Conservation (phyloP, 2,329 filamentous ascomycete genomes). For the Xylariaceae sp. region DNA sequence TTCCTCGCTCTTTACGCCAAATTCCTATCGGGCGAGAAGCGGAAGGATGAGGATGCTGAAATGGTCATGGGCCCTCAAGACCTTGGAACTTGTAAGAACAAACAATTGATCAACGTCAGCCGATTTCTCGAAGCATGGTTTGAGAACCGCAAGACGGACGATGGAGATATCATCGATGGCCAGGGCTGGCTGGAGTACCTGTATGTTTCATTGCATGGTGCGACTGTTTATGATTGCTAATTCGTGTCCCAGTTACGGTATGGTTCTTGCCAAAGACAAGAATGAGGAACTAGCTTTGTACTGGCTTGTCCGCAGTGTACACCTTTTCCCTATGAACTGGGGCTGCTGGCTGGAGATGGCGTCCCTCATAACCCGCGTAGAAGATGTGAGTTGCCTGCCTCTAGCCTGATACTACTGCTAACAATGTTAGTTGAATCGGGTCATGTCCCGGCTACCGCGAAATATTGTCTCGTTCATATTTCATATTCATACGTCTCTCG, state of each 20-base stretch:
- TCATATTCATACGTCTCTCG: slow-evolving; percentile 83
- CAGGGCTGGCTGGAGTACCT: slow-evolving; percentile 94
- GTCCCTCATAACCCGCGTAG: slow-evolving; percentile 69
- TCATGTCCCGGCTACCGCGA: slow-evolving; percentile 70
- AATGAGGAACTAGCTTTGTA: slow-evolving; percentile 81
- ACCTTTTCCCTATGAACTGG: slow-evolving; percentile 93
- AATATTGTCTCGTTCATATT: slow-evolving; percentile 95
- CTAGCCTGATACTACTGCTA: slow-evolving; percentile 21
- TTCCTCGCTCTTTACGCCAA: slow-evolving; percentile 92
- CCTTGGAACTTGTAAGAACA: slow-evolving; percentile 77
- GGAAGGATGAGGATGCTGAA: slow-evolving; percentile 92
- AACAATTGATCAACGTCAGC: slow-evolving; percentile 73
- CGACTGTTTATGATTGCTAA: slow-evolving; percentile 13
- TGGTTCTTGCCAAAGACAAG: slow-evolving; percentile 85
- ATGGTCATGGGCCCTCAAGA: slow-evolving; percentile 96
- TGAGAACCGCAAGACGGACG: slow-evolving; percentile 55
- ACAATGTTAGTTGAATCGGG: slow-evolving; percentile 59
- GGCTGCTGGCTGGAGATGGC: slow-evolving; percentile 93
- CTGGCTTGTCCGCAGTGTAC: slow-evolving; percentile 83
- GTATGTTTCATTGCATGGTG: slow-evolving; percentile 34
- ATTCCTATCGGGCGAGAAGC: slow-evolving; percentile 89
- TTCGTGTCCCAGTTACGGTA: slow-evolving; percentile 60
- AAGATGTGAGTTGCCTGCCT: slow-evolving; percentile 60
- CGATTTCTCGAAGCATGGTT: slow-evolving; percentile 80
- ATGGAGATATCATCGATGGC: slow-evolving; percentile 57